Conservation (phyloP, 768 basidiomycete species). For the Tylopilus vinaceipallidus region DNA sequence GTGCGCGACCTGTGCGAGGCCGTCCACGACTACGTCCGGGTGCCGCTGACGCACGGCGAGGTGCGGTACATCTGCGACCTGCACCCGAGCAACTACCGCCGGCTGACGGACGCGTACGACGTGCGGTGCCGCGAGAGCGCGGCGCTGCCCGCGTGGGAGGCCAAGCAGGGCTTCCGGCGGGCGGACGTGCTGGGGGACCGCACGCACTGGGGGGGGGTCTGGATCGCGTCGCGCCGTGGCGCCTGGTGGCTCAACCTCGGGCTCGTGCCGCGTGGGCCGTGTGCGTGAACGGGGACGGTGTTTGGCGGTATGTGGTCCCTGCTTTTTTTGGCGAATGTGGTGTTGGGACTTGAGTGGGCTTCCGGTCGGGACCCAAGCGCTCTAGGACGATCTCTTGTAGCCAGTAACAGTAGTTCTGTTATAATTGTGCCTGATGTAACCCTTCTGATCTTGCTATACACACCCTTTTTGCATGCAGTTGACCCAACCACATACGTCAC, state of each 20-base stretch:
- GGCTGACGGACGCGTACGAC: conserved; percentile 28
- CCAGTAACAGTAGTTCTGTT: no score
- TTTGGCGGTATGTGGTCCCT: no score
- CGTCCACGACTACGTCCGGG: conserved; percentile 48
- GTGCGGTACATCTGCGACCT: conserved; percentile 21
- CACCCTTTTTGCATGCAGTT: no score
- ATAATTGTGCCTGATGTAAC: no score
- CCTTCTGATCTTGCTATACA: no score
- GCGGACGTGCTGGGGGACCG: conserved; percentile 50
- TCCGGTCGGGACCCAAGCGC: no score
- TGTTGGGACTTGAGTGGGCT: no score
- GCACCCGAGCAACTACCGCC: conserved; percentile 18
- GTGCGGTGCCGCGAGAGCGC: conserved; percentile 38
- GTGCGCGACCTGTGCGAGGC: conserved; percentile 47
- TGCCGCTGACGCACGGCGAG: conserved; percentile 36
- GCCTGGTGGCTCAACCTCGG: conserved; percentile 48
- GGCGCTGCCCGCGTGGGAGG: conserved; percentile 40
- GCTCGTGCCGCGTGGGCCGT: conserved; percentile 33
- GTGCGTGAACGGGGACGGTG: conserved; percentile 11
- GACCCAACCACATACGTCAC: no score
- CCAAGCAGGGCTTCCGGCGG: conserved; percentile 41
- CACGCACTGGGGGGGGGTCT: conserved; percentile 44
- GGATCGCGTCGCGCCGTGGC: conserved; percentile 31
- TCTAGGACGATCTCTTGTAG: no score
- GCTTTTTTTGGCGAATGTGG: no score